Evolutionary conservation across 352 stramenopile species (phyloP).

Genomic region (Phytophthora pisi): DNA sequence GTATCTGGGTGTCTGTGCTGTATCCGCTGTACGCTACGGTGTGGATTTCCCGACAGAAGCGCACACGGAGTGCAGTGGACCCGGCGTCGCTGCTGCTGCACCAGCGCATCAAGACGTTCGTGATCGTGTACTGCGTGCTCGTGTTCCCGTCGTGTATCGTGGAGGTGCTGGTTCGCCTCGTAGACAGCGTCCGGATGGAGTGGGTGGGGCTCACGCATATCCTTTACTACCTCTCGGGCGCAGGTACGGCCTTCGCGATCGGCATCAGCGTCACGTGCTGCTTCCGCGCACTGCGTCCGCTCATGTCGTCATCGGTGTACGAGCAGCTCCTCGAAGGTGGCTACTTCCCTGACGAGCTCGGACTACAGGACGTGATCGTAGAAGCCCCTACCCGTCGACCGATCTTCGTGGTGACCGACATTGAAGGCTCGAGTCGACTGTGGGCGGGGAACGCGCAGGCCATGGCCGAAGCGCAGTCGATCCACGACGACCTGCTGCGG

Average conservation of each 20-base stretch:
- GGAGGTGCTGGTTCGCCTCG: conserved; percentile 39
- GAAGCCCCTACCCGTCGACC: conserved; percentile 55
- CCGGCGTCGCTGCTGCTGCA: conserved; percentile 53
- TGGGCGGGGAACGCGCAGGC: conserved; percentile 54
- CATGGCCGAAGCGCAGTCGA: conserved; percentile 70
- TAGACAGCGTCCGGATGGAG: conserved; percentile 41
- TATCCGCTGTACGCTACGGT: conserved; percentile 61
- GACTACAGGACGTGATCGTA: conserved; percentile 37
- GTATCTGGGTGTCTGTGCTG: conserved; percentile 60
- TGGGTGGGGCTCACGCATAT: conserved; percentile 56
- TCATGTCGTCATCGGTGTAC: conserved; percentile 67
- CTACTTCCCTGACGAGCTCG: conserved; percentile 52
- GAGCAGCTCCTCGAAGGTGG: conserved; percentile 68
- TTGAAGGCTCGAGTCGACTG: conserved; percentile 77
- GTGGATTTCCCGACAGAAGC: conserved; percentile 56
- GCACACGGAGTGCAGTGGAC: conserved; percentile 45
- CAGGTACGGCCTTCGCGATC: conserved; percentile 62
- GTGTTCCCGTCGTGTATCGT: conserved; percentile 68
- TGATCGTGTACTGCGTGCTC: conserved; percentile 71
- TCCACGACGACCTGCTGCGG: conserved; percentile 77
- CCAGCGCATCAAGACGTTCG: conserved; percentile 70
- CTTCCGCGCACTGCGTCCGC: conserved; percentile 58
- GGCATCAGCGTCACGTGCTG: conserved; percentile 68
- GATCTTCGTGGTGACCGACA: conserved; percentile 86
- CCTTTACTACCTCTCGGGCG: conserved; percentile 68